Evolutionary conservation across 305 asterid species (phyloP).

Genomic region (Striga hermonthica): DNA sequence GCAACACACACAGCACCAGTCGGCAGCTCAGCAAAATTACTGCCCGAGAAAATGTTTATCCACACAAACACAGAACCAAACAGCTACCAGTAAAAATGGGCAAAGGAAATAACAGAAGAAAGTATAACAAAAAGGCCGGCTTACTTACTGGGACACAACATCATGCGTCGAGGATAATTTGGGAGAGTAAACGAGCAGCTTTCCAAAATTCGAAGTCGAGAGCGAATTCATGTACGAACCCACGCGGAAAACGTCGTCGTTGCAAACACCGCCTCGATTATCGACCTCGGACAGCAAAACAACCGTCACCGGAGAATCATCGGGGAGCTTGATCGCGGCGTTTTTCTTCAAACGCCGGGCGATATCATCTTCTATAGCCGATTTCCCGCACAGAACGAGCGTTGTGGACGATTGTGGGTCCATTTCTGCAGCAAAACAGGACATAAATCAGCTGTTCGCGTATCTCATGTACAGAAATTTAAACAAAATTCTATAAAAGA

Average conservation of each 20-base stretch:
- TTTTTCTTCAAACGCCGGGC: slow-evolving; percentile 53
- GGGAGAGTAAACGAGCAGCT: slow-evolving; percentile 68
- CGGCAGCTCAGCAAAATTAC: slow-evolving; percentile 77
- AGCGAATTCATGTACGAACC: slow-evolving; percentile 52
- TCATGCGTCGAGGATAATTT: slow-evolving; percentile 80
- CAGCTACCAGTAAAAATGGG: neutral
- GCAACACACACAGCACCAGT: slow-evolving; percentile 82
- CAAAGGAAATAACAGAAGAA: neutral
- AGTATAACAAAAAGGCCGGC: neutral
- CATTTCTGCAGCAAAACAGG: slow-evolving; percentile 45
- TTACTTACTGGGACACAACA: slow-evolving; percentile 57
- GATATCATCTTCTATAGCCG: slow-evolving; percentile 50
- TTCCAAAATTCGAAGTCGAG: slow-evolving; percentile 58
- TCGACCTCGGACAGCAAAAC: slow-evolving; percentile 51
- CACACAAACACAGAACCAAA: slow-evolving; percentile 20
- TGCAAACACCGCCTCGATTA: slow-evolving; percentile 21
- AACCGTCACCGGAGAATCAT: slow-evolving; percentile 41
- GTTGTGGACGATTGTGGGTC: slow-evolving; percentile 41
- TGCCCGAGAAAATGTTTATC: slow-evolving; percentile 32
- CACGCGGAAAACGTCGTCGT: slow-evolving; percentile 42
- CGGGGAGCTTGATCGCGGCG: slow-evolving; percentile 52
- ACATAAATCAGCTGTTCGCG: neutral
- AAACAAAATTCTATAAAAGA: slow-evolving; percentile 3
- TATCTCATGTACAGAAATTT: neutral
- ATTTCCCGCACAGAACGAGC: slow-evolving; percentile 66